These are phyloP conservation scores for Starmerella lactis-condensi DNA, from an alignment of 805 yeast genomes.

Conservation along the genomic window DNA sequence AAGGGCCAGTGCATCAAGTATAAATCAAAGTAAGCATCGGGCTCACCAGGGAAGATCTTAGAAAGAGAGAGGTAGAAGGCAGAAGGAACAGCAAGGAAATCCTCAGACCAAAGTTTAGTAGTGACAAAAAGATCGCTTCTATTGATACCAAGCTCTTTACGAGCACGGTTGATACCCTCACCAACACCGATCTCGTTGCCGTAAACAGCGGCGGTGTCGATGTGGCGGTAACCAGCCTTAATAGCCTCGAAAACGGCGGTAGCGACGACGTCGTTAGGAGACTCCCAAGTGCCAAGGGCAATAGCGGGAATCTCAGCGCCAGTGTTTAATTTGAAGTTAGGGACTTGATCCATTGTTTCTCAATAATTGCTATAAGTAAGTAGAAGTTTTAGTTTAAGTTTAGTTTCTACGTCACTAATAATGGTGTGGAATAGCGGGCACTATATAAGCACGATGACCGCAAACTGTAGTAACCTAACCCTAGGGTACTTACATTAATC, in stretches of 20 bases:
- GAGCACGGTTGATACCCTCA: constrained; percentile 24
- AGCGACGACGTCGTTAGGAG: constrained; percentile 29
- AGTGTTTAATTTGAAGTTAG: constrained; percentile 32
- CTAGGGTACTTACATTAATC: no score
- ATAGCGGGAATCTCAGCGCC: constrained; percentile 46
- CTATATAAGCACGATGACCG: no score
- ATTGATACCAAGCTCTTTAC: constrained; percentile 22
- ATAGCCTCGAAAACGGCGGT: constrained; percentile 42
- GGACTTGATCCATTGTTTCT: constrained; percentile 13
- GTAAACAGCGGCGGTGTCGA: constrained; percentile 59
- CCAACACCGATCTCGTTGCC: constrained; percentile 54
- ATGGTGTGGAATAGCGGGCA: no score
- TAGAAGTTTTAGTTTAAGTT: no score
- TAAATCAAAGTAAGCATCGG: constrained; percentile 44
- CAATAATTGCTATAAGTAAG: no score
- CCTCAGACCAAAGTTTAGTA: constrained; percentile 39
- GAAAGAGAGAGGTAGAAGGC: constrained; percentile 36
- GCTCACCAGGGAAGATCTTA: constrained; percentile 24
- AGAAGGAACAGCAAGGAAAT: constrained; percentile 25
- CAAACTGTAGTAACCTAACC: no score
- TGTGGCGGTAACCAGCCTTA: constrained; percentile 47
- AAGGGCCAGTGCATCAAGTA: constrained; percentile 55
- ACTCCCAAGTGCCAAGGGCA: constrained; percentile 51
- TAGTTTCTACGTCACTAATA: no score
- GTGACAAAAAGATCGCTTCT: constrained; percentile 41